These are phyloP conservation scores for Abrus pulchellus DNA, from an alignment of 306 rosid genomes.

Conservation along the genomic window DNA sequence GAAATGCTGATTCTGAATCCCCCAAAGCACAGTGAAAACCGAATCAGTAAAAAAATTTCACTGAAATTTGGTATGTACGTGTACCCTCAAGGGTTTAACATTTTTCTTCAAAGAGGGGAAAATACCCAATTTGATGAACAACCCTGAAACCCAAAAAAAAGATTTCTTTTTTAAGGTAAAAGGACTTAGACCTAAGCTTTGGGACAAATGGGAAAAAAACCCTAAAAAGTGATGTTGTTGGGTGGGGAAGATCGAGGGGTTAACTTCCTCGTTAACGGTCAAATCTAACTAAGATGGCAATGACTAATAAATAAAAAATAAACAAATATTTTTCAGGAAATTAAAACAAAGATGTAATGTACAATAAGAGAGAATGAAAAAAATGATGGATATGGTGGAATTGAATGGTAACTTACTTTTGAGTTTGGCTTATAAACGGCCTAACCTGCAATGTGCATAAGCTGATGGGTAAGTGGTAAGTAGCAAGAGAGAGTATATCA, in stretches of 20 bases:
- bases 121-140: conserved; percentile 31
- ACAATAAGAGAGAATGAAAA: not conserved
- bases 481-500: not conserved
- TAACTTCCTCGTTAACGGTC: conserved; percentile 47
- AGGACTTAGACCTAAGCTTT: conserved; percentile 28
- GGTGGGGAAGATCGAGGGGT: conserved; percentile 40
- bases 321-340: not conserved
- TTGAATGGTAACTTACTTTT: conserved; percentile 26
- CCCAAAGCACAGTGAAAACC: conserved; percentile 31
- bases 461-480: not conserved
- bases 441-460: not conserved
- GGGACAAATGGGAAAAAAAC: conserved; percentile 41
- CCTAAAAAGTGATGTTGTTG: conserved; percentile 31
- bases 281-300: conserved; percentile 42
- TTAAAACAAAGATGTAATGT: not conserved
- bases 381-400: not conserved
- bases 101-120: not conserved
- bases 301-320: not conserved
- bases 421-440: not conserved
- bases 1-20: conserved; percentile 37
- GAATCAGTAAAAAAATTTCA: conserved; percentile 27
- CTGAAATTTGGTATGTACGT: conserved; percentile 20
- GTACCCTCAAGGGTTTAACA: conserved; percentile 25
- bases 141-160: not conserved
- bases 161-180: not conserved